A percentile compares a stretch with the other conserved stretches of the same genome.
These are phyloP conservation scores for Sporothrix inflata DNA, from an alignment of 2,329 filamentous ascomycete species.

Conservation along the genomic window DNA sequence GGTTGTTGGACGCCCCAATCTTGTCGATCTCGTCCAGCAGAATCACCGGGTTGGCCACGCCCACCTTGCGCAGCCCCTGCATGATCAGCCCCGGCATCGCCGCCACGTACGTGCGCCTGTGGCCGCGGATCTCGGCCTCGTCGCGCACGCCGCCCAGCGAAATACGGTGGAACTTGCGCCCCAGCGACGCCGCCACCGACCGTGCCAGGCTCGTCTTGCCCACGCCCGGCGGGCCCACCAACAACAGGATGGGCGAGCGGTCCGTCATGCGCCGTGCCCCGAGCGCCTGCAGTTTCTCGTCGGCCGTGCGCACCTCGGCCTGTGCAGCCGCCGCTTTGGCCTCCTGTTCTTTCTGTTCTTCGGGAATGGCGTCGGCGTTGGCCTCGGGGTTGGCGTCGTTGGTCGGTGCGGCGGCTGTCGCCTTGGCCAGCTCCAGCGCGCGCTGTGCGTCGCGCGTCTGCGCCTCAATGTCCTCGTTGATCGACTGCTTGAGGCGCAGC, in stretches of 20 bases:
- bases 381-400: conserved; percentile 30
- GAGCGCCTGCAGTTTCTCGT: conserved; percentile 73
- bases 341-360: conserved; percentile 16
- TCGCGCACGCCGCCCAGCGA: conserved; percentile 94
- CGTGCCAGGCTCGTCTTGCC: conserved; percentile 96
- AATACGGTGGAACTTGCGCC: conserved; percentile 94
- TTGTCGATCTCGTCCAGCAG: conserved; percentile 98
- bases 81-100: conserved; percentile 98
- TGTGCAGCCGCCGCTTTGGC: conserved; percentile 24
- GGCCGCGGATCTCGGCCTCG: conserved; percentile 94
- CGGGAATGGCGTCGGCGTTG: conserved; percentile 20
- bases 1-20: conserved; percentile 85
- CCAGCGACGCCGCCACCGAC: conserved; percentile 87
- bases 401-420: conserved; percentile 41
- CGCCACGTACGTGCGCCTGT: conserved; percentile 93
- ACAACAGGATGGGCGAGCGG: conserved; percentile 91
- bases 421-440: conserved; percentile 52
- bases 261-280: conserved; percentile 85
- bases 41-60: conserved; percentile 93
- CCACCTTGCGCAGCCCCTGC: conserved; percentile 91
- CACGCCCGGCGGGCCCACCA: conserved; percentile 90
- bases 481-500: conserved; percentile 89
- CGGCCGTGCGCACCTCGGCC: conserved; percentile 48
- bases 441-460: conserved; percentile 72
- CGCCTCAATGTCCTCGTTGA: conserved; percentile 80